phyloP scores from a whole-genome alignment of 345 rosid genomes.

The Arabidopsis arenosa region DNA sequence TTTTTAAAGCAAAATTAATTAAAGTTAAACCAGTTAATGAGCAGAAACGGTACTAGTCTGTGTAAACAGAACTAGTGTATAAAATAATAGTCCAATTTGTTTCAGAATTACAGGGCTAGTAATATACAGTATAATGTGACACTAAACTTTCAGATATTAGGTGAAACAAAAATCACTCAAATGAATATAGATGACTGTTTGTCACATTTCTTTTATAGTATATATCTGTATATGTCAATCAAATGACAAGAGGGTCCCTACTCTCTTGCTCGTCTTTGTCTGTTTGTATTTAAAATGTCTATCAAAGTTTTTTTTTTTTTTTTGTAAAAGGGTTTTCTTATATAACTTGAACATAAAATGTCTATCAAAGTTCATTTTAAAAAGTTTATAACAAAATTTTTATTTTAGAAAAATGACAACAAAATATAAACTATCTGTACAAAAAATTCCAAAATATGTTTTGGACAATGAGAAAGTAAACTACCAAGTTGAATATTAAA shows the following conservation, averaged over 20 bases:
- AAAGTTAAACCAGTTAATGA: conserved; percentile 8
- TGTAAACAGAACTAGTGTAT: conserved; percentile 25
- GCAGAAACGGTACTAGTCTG: conserved; percentile 27
- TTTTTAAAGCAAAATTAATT: neutral
- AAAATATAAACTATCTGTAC: neutral
- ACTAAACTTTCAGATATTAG: conserved; percentile 31
- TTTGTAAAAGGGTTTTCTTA: too few relatives aligned
- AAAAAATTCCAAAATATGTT: neutral
- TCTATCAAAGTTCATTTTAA: neutral
- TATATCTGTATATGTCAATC: conserved; percentile 38
- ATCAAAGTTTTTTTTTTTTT: too few relatives aligned
- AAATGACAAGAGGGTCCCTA: conserved; percentile 38
- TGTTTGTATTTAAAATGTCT: conserved; percentile 40
- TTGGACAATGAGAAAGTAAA: too few relatives aligned
- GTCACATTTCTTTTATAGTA: conserved; percentile 41
- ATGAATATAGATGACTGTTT: conserved; percentile 41
- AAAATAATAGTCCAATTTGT: conserved; percentile 31
- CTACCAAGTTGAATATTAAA: too few relatives aligned
- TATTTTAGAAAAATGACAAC: neutral
- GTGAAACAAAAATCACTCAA: conserved; percentile 35
- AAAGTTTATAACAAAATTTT: neutral
- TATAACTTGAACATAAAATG: too few relatives aligned
- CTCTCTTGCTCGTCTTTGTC: conserved; percentile 32
- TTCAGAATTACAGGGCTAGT: conserved; percentile 29
- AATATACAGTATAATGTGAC: conserved; percentile 24